Conservation (phyloP, 805 yeast genomes). For the Metschnikowia baotianmanensis region DNA sequence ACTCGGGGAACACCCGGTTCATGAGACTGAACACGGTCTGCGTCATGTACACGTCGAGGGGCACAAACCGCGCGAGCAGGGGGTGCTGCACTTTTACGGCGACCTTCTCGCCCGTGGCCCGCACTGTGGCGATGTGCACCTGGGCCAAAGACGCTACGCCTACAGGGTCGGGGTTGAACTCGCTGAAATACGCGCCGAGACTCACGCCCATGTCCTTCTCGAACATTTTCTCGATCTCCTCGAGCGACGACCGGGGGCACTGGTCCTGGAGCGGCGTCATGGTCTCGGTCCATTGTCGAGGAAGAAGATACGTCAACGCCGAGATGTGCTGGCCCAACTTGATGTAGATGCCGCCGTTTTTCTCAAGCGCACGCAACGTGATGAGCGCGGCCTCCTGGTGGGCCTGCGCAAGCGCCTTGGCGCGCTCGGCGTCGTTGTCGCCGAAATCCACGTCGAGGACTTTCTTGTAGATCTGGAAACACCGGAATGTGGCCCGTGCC, state of each 20-base stretch:
- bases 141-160: constrained; percentile 98
- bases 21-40: constrained; percentile 70
- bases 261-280: constrained; percentile 90
- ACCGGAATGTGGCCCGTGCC: constrained; percentile 63
- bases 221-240: constrained; percentile 68
- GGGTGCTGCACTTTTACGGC: constrained; percentile 98
- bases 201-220: constrained; percentile 58
- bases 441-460: constrained; percentile 47
- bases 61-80: constrained; percentile 78
- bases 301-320: constrained; percentile 88
- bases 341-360: constrained; percentile 90
- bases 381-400: constrained; percentile 76
- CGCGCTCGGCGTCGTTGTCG: constrained; percentile 40
- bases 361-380: constrained; percentile 74
- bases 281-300: constrained; percentile 91
- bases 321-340: constrained; percentile 93
- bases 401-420: constrained; percentile 56
- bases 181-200: constrained; percentile 61
- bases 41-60: constrained; percentile 81
- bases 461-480: constrained; percentile 68
- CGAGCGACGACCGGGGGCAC: constrained; percentile 78
- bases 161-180: constrained; percentile 70
- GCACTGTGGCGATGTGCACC: constrained; percentile 76
- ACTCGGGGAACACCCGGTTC: constrained; percentile 83
- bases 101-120: constrained; percentile 61